Conservation (phyloP, 192 early-diverging fungal species). For the Coemansia sp. region DNA sequence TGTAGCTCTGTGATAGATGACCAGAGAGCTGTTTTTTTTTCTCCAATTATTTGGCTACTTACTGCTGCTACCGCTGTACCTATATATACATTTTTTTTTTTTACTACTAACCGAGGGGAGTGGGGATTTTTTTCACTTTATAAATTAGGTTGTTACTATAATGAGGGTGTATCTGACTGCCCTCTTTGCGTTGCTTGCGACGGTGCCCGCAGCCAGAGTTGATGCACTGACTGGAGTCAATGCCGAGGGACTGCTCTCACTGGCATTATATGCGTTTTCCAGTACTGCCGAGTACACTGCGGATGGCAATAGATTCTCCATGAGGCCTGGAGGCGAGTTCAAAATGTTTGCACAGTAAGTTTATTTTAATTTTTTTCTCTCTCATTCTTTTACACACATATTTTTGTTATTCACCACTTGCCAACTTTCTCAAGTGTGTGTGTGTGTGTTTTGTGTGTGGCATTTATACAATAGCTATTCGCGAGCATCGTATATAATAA, state of each 20-base stretch:
- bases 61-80: constrained; percentile 9
- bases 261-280: constrained; percentile 12
- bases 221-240: background rate
- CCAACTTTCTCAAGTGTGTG: no score
- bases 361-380: background rate
- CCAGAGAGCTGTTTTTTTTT: background rate
- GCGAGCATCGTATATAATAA: constrained; percentile 33
- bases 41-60: background rate
- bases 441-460: no score
- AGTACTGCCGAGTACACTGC: background rate
- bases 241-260: constrained; percentile 16
- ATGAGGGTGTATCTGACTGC: constrained; percentile 1
- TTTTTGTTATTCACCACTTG: background rate
- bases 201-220: background rate
- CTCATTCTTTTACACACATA: no score
- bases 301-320: background rate
- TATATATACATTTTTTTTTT: background rate
- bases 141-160: background rate
- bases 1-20: background rate
- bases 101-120: no score
- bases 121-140: background rate
- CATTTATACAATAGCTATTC: constrained; percentile 50
- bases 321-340: constrained; percentile 43
- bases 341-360: constrained; percentile 57
- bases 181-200: background rate